Evolutionary conservation across 2,329 filamentous ascomycete genomes (phyloP).

Genomic region (Gaeumannomyces tritici): DNA sequence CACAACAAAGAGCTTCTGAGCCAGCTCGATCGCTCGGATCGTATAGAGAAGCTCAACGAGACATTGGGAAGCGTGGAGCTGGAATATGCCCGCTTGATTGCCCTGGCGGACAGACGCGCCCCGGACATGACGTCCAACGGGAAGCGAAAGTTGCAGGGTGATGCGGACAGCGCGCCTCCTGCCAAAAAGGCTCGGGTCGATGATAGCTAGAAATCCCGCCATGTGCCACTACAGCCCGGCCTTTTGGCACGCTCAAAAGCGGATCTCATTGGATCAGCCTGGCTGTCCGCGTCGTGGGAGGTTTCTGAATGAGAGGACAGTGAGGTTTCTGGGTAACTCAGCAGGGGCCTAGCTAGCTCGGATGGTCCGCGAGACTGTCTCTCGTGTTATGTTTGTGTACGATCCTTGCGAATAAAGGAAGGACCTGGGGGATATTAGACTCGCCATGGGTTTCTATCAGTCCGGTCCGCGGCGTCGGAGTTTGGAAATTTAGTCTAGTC

Average conservation of each 20-base stretch:
- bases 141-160: slow-evolving; percentile 35
- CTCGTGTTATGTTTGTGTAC: not conserved
- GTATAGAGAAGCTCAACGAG: slow-evolving; percentile 63
- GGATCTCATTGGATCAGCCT: not conserved
- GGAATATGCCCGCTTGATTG: slow-evolving; percentile 61
- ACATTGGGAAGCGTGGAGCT: slow-evolving; percentile 59
- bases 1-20: slow-evolving; percentile 64
- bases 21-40: slow-evolving; percentile 58
- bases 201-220: slow-evolving; percentile 3
- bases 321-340: not conserved
- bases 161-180: slow-evolving; percentile 10
- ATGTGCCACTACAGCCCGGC: no score
- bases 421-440: not conserved
- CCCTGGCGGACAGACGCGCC: slow-evolving; percentile 28
- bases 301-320: not conserved
- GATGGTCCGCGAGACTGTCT: not conserved
- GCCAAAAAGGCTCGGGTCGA: slow-evolving; percentile 38
- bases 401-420: not conserved
- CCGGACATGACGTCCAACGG: slow-evolving; percentile 16
- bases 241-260: not conserved
- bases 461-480: not conserved
- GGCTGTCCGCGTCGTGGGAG: not conserved
- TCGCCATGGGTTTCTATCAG: not conserved
- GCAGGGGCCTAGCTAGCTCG: not conserved
- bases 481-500: not conserved